Conservation (phyloP, 768 basidiomycete genomes). For the Cubamyces sp. region DNA sequence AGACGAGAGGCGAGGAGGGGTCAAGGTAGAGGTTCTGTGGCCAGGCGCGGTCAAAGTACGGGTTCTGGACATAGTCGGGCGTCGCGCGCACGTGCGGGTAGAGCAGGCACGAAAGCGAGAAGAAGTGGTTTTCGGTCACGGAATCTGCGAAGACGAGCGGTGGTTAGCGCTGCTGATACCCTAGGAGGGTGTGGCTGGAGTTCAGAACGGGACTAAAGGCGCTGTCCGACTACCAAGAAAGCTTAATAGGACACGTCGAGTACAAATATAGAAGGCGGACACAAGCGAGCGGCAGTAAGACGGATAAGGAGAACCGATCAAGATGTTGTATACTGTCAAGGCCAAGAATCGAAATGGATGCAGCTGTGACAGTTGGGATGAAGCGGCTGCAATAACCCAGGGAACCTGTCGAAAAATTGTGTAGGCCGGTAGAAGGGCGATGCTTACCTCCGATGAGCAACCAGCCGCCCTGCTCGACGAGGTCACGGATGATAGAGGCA, state of each 20-base stretch:
- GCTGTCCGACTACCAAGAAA: too few relatives aligned
- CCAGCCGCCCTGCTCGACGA: constrained; percentile 76
- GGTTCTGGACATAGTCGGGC: constrained; percentile 58
- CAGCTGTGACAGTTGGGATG: too few relatives aligned
- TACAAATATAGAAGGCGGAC: background rate
- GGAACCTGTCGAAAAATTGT: too few relatives aligned
- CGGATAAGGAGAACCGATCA: background rate
- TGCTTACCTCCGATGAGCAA: constrained; percentile 62
- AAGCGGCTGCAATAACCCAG: too few relatives aligned
- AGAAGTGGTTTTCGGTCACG: constrained; percentile 74
- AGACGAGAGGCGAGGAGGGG: constrained; percentile 53
- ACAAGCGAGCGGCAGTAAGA: background rate
- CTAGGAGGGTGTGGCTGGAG: background rate
- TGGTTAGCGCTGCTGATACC: background rate
- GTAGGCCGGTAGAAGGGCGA: background rate
- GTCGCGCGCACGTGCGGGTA: constrained; percentile 70
- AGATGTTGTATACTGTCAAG: too few relatives aligned
- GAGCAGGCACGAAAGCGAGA: constrained; percentile 67
- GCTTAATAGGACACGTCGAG: too few relatives aligned
- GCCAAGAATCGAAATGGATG: too few relatives aligned
- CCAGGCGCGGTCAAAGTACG: constrained; percentile 65
- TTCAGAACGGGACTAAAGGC: too few relatives aligned
- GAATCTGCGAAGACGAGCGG: constrained; percentile 49
- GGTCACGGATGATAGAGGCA: constrained; percentile 52
- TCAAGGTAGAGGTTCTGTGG: constrained; percentile 66